Conservation (phyloP, 495 filamentous ascomycete genomes). For the Apodospora peruviana region DNA sequence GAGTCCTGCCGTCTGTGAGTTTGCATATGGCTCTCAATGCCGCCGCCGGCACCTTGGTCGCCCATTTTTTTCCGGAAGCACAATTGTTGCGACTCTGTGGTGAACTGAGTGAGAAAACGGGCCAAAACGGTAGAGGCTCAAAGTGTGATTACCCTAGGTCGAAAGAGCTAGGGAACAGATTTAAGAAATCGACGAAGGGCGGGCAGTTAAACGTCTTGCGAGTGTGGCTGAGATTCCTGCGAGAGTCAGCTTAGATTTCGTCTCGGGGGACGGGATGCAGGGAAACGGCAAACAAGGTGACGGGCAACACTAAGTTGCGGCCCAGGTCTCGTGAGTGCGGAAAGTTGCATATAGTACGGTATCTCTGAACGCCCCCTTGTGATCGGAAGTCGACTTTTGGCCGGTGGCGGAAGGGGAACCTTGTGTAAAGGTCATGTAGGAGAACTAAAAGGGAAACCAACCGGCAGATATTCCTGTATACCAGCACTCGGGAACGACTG, state of each 20-base stretch:
- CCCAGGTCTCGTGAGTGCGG: constrained; percentile 39
- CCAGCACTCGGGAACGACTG: constrained; percentile 6
- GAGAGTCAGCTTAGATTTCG: not conserved
- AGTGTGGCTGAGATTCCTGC: not conserved
- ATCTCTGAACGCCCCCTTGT: constrained; percentile 23
- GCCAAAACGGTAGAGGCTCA: no score
- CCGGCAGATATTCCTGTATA: constrained; percentile 5
- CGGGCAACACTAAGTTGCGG: constrained; percentile 18
- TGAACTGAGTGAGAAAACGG: no score
- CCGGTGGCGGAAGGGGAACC: constrained; percentile 2
- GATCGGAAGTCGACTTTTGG: constrained; percentile 12
- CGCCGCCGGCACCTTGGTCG: constrained; percentile 41
- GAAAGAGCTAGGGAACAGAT: no score
- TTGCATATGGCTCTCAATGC: constrained; percentile 39
- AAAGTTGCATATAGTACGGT: constrained; percentile 31
- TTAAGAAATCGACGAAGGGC: no score
- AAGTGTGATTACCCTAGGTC: no score
- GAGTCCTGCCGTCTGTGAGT: constrained; percentile 32
- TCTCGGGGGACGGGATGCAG: not conserved
- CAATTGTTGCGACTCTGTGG: no score
- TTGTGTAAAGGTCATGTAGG: constrained; percentile 14
- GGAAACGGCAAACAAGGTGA: constrained; percentile 19
- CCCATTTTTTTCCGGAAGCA: constrained; percentile 33
- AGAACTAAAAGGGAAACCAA: constrained; percentile 5
- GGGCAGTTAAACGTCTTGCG: not conserved